Percentiles rank a stretch among this genome's conserved stretches.
These are phyloP conservation scores for Sistotremastrum niveocremeum DNA, from an alignment of 768 basidiomycete genomes.

Conservation along the genomic window DNA sequence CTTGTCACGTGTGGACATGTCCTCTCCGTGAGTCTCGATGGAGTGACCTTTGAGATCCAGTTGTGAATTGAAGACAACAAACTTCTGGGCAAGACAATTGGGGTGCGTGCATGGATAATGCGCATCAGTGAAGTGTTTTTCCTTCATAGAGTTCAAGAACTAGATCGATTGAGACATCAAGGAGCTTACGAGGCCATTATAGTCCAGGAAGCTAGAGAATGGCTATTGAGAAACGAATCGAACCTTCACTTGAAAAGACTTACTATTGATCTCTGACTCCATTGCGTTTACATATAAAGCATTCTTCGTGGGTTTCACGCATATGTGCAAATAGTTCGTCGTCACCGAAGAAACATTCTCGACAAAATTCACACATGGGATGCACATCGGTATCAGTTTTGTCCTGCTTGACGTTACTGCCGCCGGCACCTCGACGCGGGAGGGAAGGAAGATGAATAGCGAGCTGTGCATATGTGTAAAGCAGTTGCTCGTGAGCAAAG, in stretches of 20 bases:
- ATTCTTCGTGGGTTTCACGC: conserved; percentile 90
- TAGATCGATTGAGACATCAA: conserved; percentile 4
- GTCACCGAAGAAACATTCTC: conserved; percentile 84
- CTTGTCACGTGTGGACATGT: conserved; percentile 57
- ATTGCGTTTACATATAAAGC: conserved; percentile 82
- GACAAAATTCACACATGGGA: conserved; percentile 78
- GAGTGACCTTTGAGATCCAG: conserved; percentile 89
- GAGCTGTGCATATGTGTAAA: conserved; percentile 59
- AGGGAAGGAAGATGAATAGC: conserved; percentile 68
- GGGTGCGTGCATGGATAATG: conserved; percentile 72
- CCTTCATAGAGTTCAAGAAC: conserved; percentile 25
- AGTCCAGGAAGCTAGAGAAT: conserved; percentile 57
- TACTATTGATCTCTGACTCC: conserved; percentile 78
- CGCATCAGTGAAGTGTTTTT: conserved; percentile 57
- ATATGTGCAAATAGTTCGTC: conserved; percentile 92
- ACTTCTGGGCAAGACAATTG: conserved; percentile 72
- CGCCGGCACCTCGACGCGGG: conserved; percentile 25
- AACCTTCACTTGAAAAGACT: conserved; percentile 19
- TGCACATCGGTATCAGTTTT: conserved; percentile 60
- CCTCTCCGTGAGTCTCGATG: conserved; percentile 68
- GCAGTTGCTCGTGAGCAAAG: conserved; percentile 86
- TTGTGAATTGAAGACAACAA: conserved; percentile 81
- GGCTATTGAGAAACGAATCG: background rate
- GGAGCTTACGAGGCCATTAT: conserved; percentile 48
- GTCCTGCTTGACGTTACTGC: conserved; percentile 26